Base-by-base conservation (phyloP, 768 basidiomycete species). In the Daedalea quercina region DNA sequence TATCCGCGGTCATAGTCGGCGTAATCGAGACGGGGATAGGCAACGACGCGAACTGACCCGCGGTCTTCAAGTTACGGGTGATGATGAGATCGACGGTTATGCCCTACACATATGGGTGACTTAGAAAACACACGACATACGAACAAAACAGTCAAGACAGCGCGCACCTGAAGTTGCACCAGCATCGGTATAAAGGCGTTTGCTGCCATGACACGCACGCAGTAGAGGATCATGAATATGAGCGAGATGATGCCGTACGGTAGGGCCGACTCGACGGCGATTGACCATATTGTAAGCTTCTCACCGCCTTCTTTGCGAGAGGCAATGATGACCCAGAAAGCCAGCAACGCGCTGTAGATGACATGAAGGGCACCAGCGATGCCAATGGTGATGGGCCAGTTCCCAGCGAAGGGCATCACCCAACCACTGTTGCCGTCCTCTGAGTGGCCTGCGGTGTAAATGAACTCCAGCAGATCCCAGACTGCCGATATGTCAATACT, bases 221-320 rank as follows among this genome's bases (percentile, higher is more conserved):
- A 62, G 40, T 59, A 63, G n/a, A 59, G 54, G 44, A 60, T 54
- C 20, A 59, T 54, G 52, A 68, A 63, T 24, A 63, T 12, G 60
- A 57, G 24, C 15, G 60, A 57, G 24, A 59, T 56, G 54, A 59
- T 50, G 24, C 64, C 56, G 37, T 64, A 66, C 11, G 62, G 60
- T 23, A 55, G 44, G 1, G 58, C 60, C 19, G 48, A 63, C 59
- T 67, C 66, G 53, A 67, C 55, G 51, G 59, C 52, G 59, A 67
- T 64, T 40, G 66, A 56, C 33, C 59, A 57, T 6, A 31, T 31
- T 4, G 6, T 11, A 11, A 11, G 6, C 6, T 31, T 4, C 11
- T 31, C 28, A n/a, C n/a, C n/a, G 6, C 28, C 28, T 31, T 4
- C 28, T 3, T 54, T 54, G 22, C 65, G 61, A 50, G 69, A 62